Conservation (phyloP, 2,329 filamentous ascomycete species). For the Amesomyces nigricolor region DNA sequence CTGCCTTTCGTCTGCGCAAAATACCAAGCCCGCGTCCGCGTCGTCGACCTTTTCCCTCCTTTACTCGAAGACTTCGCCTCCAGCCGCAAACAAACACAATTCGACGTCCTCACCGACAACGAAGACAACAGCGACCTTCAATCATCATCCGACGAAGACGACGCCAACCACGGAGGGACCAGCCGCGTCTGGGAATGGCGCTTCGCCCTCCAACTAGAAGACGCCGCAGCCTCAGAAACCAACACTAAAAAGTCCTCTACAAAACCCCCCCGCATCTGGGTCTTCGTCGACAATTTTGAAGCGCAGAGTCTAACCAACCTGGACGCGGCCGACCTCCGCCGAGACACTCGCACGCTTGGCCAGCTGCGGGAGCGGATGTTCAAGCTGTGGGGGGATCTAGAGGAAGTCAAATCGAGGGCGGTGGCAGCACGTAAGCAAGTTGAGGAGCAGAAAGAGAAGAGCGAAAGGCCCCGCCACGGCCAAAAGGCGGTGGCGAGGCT, state of each 20-base stretch:
- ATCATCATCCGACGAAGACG: conserved; percentile 10
- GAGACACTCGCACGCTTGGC: conserved; percentile 43
- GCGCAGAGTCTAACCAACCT: conserved; percentile 45
- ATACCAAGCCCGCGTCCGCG: conserved; percentile 65
- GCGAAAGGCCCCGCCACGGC: conserved; percentile 32
- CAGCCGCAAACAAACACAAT: conserved; percentile 41
- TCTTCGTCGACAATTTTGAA: conserved; percentile 57
- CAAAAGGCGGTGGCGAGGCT: background rate
- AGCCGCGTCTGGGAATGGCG: conserved; percentile 74
- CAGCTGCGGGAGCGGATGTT: conserved; percentile 65
- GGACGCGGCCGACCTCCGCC: conserved; percentile 52
- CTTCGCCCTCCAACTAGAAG: conserved; percentile 74
- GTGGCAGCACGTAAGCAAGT: conserved; percentile 27
- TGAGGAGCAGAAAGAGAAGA: conserved; percentile 12
- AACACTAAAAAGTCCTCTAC: conserved; percentile 6
- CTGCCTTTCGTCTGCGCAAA: conserved; percentile 71
- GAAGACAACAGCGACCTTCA: conserved; percentile 26
- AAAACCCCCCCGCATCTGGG: conserved; percentile 52
- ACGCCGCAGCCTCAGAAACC: conserved; percentile 34
- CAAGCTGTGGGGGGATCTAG: conserved; percentile 78
- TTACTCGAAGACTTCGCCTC: conserved; percentile 65
- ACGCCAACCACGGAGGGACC: too few relatives aligned
- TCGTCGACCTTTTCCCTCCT: conserved; percentile 73
- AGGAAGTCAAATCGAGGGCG: conserved; percentile 56
- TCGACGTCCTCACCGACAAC: conserved; percentile 44